Conservation (phyloP, 2,329 filamentous ascomycete genomes). For the Penicillium sp. region DNA sequence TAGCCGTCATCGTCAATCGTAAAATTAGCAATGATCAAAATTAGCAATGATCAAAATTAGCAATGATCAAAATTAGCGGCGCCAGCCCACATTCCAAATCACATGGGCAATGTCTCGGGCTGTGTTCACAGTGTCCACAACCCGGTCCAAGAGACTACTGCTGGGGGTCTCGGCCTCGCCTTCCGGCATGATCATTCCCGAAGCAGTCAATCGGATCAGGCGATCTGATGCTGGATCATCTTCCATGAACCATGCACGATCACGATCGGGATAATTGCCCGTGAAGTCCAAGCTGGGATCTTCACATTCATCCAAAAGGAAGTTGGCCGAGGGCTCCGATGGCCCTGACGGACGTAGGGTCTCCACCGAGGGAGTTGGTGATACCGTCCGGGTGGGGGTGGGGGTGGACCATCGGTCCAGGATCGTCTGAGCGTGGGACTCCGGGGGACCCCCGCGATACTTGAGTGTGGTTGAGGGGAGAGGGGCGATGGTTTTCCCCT, state of each 20-base stretch:
- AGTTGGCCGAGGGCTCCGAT: conserved; percentile 63
- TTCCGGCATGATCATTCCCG: conserved; percentile 89
- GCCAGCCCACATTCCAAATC: conserved; percentile 67
- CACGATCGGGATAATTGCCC: conserved; percentile 20
- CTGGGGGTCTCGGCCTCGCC: conserved; percentile 68
- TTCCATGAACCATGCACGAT: conserved; percentile 44
- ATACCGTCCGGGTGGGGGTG: conserved; percentile 49
- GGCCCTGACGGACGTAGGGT: conserved; percentile 64
- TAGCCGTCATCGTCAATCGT: conserved; percentile 3
- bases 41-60: conserved; percentile 44
- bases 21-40: background rate
- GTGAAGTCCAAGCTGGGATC: conserved; percentile 49
- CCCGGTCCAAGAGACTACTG: conserved; percentile 70
- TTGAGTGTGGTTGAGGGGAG: conserved; percentile 86
- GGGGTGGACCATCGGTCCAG: conserved; percentile 38
- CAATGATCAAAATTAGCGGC: conserved; percentile 41
- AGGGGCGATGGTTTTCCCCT: conserved; percentile 84
- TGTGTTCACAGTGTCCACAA: conserved; percentile 74
- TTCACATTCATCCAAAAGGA: conserved; percentile 64
- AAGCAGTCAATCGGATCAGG: conserved; percentile 74
- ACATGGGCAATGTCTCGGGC: conserved; percentile 65
- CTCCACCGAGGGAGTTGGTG: conserved; percentile 78
- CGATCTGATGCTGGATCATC: conserved; percentile 54
- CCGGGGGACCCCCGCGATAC: conserved; percentile 74
- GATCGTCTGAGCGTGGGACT: conserved; percentile 46